phyloP scores from a whole-genome alignment of 2,329 filamentous ascomycete species.

The Westerdykella aurantiaca region DNA sequence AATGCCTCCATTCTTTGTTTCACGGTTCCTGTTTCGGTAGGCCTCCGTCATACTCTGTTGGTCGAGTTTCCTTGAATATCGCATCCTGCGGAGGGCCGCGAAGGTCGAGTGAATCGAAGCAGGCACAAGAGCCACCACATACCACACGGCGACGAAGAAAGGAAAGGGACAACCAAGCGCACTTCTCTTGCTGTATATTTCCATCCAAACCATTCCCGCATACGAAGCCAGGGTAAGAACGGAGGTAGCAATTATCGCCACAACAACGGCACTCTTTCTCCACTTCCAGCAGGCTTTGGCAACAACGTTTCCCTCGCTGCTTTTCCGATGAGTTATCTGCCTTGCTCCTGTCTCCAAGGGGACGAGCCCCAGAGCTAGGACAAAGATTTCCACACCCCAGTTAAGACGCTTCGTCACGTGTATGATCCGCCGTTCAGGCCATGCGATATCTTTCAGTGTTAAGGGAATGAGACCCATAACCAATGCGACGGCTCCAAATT shows the following conservation, averaged over 20 bases:
- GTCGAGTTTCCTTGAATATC: conserved; percentile 1
- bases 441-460: conserved; percentile 29
- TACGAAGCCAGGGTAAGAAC: conserved; percentile 10
- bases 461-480: conserved; percentile 33
- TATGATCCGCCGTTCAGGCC: conserved; percentile 24
- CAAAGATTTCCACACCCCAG: conserved; percentile 15
- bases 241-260: neutral
- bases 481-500: conserved; percentile 27
- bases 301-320: conserved; percentile 3
- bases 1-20: neutral
- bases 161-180: conserved; percentile 28
- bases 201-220: conserved; percentile 17
- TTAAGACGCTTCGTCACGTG: conserved; percentile 14
- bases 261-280: neutral
- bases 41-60: neutral
- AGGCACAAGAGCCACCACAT: conserved; percentile 18
- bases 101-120: conserved; percentile 20
- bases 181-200: conserved; percentile 28
- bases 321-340: conserved; percentile 4
- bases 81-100: conserved; percentile 3
- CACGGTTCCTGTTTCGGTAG: neutral
- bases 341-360: conserved; percentile 9
- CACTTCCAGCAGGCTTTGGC: conserved; percentile 7
- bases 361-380: conserved; percentile 20
- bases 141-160: conserved; percentile 22